phyloP scores from a whole-genome alignment of 352 stramenopile genomes.

The Globisporangium takayamanum region DNA sequence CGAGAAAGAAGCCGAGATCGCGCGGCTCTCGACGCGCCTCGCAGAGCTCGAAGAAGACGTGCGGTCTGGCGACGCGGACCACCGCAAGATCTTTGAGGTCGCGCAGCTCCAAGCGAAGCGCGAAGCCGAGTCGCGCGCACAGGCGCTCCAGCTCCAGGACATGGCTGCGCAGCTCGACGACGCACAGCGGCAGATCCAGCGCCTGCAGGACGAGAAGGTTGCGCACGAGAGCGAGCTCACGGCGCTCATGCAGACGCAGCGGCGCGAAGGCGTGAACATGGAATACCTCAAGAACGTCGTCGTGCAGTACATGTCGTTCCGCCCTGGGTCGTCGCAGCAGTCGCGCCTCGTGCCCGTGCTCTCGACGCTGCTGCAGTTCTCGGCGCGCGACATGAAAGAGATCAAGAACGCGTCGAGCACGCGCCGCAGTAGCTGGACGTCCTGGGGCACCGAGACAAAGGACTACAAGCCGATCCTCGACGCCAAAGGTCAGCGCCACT shows the following conservation, averaged over 20 bases:
- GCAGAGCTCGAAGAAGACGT: slow-evolving; percentile 79
- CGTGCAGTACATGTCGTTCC: slow-evolving; percentile 88
- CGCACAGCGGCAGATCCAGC: slow-evolving; percentile 39
- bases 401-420: slow-evolving; percentile 52
- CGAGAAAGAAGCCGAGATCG: slow-evolving; percentile 76
- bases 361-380: slow-evolving; percentile 83
- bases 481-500: slow-evolving; percentile 22
- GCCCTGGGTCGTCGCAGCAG: slow-evolving; percentile 74
- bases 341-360: slow-evolving; percentile 71
- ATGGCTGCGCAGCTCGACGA: slow-evolving; percentile 37
- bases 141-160: slow-evolving; percentile 47
- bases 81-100: slow-evolving; percentile 86
- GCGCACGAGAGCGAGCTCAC: slow-evolving; percentile 63
- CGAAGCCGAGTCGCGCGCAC: slow-evolving; percentile 56
- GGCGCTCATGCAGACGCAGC: slow-evolving; percentile 72
- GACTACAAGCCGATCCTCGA: slow-evolving; percentile 68
- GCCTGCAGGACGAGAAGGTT: slow-evolving; percentile 50
- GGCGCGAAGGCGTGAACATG: slow-evolving; percentile 85
- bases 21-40: slow-evolving; percentile 42
- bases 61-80: slow-evolving; percentile 70
- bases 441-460: slow-evolving; percentile 43
- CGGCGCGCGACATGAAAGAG: slow-evolving; percentile 61
- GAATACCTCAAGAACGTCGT: slow-evolving; percentile 90
- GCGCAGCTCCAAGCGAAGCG: slow-evolving; percentile 80
- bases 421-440: slow-evolving; percentile 66